phyloP scores from a whole-genome alignment of 306 rosid species.

The Vigna nakashimae region DNA sequence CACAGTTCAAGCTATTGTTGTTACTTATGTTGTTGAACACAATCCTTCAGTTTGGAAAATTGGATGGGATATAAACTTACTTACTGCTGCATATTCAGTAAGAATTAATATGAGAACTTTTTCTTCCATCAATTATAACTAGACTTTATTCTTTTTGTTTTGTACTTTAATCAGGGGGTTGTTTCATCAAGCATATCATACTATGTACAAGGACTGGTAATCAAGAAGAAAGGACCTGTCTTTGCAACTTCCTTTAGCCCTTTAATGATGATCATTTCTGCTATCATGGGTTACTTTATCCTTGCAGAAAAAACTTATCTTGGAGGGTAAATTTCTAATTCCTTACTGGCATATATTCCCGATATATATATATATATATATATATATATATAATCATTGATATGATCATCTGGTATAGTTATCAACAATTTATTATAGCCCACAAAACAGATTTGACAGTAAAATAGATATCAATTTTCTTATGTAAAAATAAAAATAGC shows the following conservation, averaged over 20 bases:
- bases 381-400: no score
- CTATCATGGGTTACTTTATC: constrained; percentile 85
- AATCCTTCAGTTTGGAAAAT: constrained; percentile 78
- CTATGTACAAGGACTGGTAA: constrained; percentile 92
- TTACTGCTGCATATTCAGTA: constrained; percentile 97
- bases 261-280: constrained; percentile 91
- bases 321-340: constrained; percentile 70
- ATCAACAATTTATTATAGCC: no score
- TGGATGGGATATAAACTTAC: constrained; percentile 91
- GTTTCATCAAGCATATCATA: constrained; percentile 90
- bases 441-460: no score
- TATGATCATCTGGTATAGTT: no score
- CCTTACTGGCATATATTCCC: background rate
- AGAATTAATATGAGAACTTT: constrained; percentile 42
- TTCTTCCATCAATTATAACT: background rate
- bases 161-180: constrained; percentile 58
- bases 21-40: constrained; percentile 79
- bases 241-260: constrained; percentile 99
- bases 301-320: constrained; percentile 80
- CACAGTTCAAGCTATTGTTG: constrained; percentile 83
- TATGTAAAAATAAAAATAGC: no score
- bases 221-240: constrained; percentile 87
- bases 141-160: no score
- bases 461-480: no score
- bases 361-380: no score